Evolutionary conservation across 495 filamentous ascomycete species (phyloP).

Genomic region (Aspergillus campestris): DNA sequence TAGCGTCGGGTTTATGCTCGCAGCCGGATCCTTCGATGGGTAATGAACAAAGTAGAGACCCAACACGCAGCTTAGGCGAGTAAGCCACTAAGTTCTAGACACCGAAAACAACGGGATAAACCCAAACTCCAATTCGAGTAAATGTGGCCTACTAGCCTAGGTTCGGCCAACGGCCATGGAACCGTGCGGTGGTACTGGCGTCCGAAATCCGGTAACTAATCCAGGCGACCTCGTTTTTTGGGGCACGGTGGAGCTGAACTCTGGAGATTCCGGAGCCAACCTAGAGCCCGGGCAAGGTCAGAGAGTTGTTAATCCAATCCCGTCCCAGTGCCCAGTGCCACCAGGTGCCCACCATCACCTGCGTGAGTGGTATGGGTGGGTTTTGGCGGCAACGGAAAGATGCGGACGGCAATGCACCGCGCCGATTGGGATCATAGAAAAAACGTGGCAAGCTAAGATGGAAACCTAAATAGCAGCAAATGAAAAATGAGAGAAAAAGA

Average conservation of each 20-base stretch:
- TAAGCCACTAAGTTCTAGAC: too few species aligned
- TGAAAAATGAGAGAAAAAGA: neutral
- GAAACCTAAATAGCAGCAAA: neutral
- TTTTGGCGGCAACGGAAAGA: conserved; percentile 32
- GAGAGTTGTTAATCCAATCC: too few species aligned
- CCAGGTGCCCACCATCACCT: neutral
- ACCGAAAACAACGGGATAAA: too few species aligned
- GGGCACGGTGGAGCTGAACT: conserved; percentile 8
- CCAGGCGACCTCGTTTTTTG: conserved; percentile 7
- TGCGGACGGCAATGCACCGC: conserved; percentile 34
- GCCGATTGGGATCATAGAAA: conserved; percentile 29
- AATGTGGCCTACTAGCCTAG: neutral
- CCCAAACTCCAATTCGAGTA: too few species aligned
- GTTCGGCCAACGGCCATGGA: neutral
- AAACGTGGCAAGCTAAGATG: conserved; percentile 30
- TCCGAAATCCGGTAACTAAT: neutral
- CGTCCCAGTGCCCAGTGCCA: too few species aligned
- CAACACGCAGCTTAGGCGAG: too few species aligned
- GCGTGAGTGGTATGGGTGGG: conserved; percentile 11
- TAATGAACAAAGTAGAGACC: too few species aligned
- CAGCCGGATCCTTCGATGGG: too few species aligned
- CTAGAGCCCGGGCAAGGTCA: too few species aligned
- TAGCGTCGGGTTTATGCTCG: too few species aligned
- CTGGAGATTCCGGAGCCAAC: conserved; percentile 9
- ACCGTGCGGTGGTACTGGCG: too few species aligned